Conservation (phyloP, 2,329 filamentous ascomycete genomes). For the Claviceps purpurea region DNA sequence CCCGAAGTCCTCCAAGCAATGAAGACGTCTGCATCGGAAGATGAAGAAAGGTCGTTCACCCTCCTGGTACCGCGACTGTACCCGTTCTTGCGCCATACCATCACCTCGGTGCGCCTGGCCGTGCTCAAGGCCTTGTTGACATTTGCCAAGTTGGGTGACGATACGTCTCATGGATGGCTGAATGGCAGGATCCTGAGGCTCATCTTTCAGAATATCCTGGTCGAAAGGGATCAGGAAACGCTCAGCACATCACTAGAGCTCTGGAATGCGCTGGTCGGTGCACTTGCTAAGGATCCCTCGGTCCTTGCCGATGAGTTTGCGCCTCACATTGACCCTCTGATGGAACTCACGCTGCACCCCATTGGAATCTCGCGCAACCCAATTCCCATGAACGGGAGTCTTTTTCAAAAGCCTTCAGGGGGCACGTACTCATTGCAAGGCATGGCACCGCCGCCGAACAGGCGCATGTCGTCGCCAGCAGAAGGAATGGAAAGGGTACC, state of each 20-base stretch:
- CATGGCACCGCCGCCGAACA: slow-evolving; percentile 26
- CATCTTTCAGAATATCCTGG: slow-evolving; percentile 87
- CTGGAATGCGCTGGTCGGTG: slow-evolving; percentile 66
- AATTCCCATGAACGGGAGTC: slow-evolving; percentile 75
- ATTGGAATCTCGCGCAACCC: slow-evolving; percentile 86
- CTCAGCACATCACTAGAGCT: slow-evolving; percentile 74
- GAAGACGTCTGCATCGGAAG: slow-evolving; percentile 73
- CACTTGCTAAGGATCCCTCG: slow-evolving; percentile 49
- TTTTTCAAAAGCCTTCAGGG: slow-evolving; percentile 91
- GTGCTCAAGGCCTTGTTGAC: slow-evolving; percentile 87
- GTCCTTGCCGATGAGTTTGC: slow-evolving; percentile 61
- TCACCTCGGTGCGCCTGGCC: slow-evolving; percentile 85
- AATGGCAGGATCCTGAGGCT: slow-evolving; percentile 78
- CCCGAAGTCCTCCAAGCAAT: slow-evolving; percentile 85
- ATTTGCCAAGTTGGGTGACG: slow-evolving; percentile 75
- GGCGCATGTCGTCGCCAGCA: slow-evolving; percentile 34
- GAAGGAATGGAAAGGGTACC: slow-evolving; percentile 48
- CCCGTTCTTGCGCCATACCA: slow-evolving; percentile 91
- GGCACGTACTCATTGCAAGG: slow-evolving; percentile 54
- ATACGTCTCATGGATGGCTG: slow-evolving; percentile 78
- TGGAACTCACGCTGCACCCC: slow-evolving; percentile 75
- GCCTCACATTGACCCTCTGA: slow-evolving; percentile 63
- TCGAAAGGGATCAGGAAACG: slow-evolving; percentile 78
- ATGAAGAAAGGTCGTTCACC: slow-evolving; percentile 81
- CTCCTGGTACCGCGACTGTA: slow-evolving; percentile 87